A percentile compares a stretch with the other conserved stretches of the same genome.
phyloP scores from a whole-genome alignment of 2,329 filamentous ascomycete genomes.

The Botrytis fragariae region DNA sequence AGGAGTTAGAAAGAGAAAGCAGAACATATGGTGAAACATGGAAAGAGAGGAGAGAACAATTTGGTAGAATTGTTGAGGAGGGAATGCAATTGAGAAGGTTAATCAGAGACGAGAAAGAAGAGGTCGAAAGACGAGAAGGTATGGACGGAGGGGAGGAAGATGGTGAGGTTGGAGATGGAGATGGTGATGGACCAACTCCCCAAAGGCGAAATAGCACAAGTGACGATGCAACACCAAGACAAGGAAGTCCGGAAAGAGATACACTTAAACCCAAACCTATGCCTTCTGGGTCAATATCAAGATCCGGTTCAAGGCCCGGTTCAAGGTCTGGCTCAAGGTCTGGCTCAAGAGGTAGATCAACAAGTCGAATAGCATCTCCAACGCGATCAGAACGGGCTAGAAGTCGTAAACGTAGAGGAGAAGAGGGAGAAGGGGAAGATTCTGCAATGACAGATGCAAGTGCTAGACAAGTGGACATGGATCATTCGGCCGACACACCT shows the following conservation, averaged over 20 bases:
- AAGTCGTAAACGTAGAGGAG: conserved; percentile 6
- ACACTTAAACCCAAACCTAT: conserved; percentile 38
- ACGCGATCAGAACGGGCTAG: conserved; percentile 31
- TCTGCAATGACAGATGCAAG: conserved; percentile 57
- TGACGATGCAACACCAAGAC: conserved; percentile 49
- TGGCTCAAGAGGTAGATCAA: conserved; percentile 42
- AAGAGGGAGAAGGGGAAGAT: conserved; percentile 50
- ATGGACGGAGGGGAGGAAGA: conserved; percentile 62
- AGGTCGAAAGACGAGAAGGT: conserved; percentile 82
- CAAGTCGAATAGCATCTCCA: conserved; percentile 43
- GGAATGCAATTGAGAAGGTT: conserved; percentile 80
- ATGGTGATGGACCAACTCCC: conserved; percentile 51
- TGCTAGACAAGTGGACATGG: conserved; percentile 41
- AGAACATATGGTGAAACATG: conserved; percentile 78
- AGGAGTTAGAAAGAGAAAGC: conserved; percentile 81
- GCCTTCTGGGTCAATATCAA: conserved; percentile 40
- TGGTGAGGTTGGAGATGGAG: conserved; percentile 57
- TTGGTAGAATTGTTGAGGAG: conserved; percentile 85
- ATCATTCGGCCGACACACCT: conserved; percentile 33
- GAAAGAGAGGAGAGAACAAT: conserved; percentile 81
- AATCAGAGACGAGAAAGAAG: conserved; percentile 93
- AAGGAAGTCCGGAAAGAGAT: conserved; percentile 46
- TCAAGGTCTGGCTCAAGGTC: conserved; percentile 43
- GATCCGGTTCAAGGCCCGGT: conserved; percentile 30
- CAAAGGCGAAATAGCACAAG: conserved; percentile 46